Evolutionary conservation across 345 rosid genomes (phyloP), one percentile per base, ranked within the genome.

Genomic region (Camelina sativa): DNA sequence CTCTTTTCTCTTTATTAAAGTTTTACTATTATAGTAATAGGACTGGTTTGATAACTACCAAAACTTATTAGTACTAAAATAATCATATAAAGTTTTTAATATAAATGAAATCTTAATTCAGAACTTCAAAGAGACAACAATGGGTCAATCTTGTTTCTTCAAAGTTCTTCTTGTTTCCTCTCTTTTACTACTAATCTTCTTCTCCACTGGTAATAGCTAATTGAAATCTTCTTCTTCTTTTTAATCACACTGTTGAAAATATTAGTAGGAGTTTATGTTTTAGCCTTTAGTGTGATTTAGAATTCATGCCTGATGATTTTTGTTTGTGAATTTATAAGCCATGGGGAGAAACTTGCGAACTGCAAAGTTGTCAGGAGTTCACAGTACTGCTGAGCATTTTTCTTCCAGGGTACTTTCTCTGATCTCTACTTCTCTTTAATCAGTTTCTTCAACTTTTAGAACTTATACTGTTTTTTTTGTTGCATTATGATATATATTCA

Each of bases 101-200:
- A 76, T 70, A 76, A 46, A 70, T 63, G 32, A 62, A 76, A 25
- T 55, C 46, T 56, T 56, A 2, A 70, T 28, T 28, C 5, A 8
- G 61, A 70, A 69, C 65, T 65, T 63, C 54, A 50, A 64, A 56
- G 53, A 76, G 71, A 76, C 67, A 76, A 47, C 66, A 76, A 77
- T 69, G 80, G 75, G 80, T 75, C 79, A 75, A 52, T 75, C 74
- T 55, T 62, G 51, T 64, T 71, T 77, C 80, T 64, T 64, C 67
- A 76, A 40, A 64, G 65, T 17, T 46, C 67, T 76, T 40, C 23
- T 63, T 10, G 67, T 70, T 70, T 70, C 71, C 71, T 70, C 80
- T 76, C 80, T 76, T 71, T 5, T 57, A 64, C 55, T 76, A 37
- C 72, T 64, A 6, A 51, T 70, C 80, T 76, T 70, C 76, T 64